Evolutionary conservation across 306 rosid species (phyloP).

Genomic region (Lathyrus sativus): DNA sequence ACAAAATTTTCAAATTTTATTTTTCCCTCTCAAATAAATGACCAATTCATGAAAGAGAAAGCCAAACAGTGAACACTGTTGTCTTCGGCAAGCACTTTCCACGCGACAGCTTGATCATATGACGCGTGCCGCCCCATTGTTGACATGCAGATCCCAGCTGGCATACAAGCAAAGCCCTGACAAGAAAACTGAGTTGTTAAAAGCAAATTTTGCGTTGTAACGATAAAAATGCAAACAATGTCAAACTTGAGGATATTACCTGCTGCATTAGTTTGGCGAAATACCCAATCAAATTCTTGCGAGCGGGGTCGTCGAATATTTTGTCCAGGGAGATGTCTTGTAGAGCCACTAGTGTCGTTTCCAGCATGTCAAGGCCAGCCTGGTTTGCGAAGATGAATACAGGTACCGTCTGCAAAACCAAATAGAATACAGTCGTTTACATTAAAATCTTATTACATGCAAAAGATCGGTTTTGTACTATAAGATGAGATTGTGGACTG

Average conservation of each 20-base stretch:
- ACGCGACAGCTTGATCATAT: conserved; percentile 84
- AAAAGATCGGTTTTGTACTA: neutral
- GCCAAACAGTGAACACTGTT: conserved; percentile 83
- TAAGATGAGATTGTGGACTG: neutral
- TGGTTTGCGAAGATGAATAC: conserved; percentile 94
- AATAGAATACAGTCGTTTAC: neutral
- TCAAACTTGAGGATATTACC: conserved; percentile 44
- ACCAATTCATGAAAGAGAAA: conserved; percentile 91
- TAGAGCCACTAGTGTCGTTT: conserved; percentile 86
- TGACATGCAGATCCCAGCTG: conserved; percentile 89
- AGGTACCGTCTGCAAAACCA: conserved; percentile 62
- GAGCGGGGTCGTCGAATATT: conserved; percentile 85
- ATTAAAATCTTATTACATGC: neutral
- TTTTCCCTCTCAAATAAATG: conserved; percentile 63
- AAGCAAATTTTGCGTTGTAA: neutral
- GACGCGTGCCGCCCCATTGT: conserved; percentile 96
- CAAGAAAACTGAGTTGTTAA: neutral
- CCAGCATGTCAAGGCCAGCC: conserved; percentile 97
- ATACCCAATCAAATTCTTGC: conserved; percentile 71
- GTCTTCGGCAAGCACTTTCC: conserved; percentile 86
- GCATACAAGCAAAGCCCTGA: conserved; percentile 81
- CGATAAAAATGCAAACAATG: no score
- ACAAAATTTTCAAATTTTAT: conserved; percentile 46
- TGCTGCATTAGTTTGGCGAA: conserved; percentile 91
- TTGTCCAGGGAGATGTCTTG: conserved; percentile 94